Percentiles rank a stretch among this genome's conserved stretches.
These are phyloP conservation scores for Neoarthrinium moseri DNA, from an alignment of 2,329 filamentous ascomycete species.

Conservation along the genomic window DNA sequence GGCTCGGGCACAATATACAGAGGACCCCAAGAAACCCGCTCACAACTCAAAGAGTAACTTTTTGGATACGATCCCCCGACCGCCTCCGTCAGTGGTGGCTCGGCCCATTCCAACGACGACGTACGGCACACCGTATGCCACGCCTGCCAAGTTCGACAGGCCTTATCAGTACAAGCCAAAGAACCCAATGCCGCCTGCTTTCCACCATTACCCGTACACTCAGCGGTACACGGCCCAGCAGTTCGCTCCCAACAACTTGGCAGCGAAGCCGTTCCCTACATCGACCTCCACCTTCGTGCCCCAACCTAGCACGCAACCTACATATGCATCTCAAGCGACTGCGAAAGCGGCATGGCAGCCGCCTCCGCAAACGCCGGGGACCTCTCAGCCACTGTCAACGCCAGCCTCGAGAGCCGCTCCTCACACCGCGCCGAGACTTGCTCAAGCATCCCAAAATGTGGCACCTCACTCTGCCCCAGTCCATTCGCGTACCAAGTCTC, in stretches of 20 bases:
- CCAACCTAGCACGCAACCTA: neutral
- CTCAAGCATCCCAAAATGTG: neutral
- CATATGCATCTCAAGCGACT: conserved; percentile 11
- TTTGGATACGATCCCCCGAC: conserved; percentile 65
- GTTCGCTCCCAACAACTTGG: conserved; percentile 27
- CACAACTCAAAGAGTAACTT: conserved; percentile 72
- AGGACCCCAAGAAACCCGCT: conserved; percentile 59
- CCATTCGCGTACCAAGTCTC: conserved; percentile 25
- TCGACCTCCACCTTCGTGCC: conserved; percentile 9
- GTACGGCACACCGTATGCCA: conserved; percentile 18
- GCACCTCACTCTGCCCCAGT: conserved; percentile 12
- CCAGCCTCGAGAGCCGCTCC: neutral
- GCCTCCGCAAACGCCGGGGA: conserved; percentile 10
- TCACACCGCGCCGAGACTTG: conserved; percentile 4
- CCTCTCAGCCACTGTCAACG: neutral
- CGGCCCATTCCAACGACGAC: conserved; percentile 23
- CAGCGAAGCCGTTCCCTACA: conserved; percentile 13
- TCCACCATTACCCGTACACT: conserved; percentile 14
- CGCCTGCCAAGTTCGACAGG: conserved; percentile 24
- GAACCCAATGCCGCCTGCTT: conserved; percentile 21
- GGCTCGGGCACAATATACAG: conserved; percentile 86
- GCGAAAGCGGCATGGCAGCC: conserved; percentile 5
- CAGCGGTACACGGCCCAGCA: conserved; percentile 31
- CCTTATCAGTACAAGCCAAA: conserved; percentile 34
- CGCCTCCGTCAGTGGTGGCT: conserved; percentile 25